Percentiles rank a stretch among this genome's conserved stretches.
Conservation (phyloP, 192 early-diverging fungal species). For the Rhizophagus clarus region DNA sequence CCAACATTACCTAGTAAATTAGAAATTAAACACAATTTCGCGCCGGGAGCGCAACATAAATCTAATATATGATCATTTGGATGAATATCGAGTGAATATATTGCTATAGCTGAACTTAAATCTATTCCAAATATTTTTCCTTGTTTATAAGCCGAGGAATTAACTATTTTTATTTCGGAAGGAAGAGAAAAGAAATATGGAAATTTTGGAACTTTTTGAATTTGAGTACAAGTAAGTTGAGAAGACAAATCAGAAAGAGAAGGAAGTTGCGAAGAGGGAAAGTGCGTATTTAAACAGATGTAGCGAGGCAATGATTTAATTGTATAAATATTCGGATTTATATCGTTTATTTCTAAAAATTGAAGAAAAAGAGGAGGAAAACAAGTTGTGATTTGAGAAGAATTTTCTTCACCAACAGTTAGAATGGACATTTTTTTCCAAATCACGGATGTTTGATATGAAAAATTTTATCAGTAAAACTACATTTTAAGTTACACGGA, state of each 20-base stretch:
- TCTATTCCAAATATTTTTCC: slow-evolving; percentile 67
- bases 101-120: slow-evolving; percentile 84
- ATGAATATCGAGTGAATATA: slow-evolving; percentile 70
- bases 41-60: slow-evolving; percentile 86
- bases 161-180: not conserved
- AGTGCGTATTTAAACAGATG: slow-evolving; percentile 64
- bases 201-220: not conserved
- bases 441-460: too few species aligned
- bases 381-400: not conserved
- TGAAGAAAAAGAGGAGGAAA: slow-evolving; percentile 65
- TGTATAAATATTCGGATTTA: slow-evolving; percentile 66
- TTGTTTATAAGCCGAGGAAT: slow-evolving; percentile 41
- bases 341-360: slow-evolving; percentile 73
- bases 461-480: too few species aligned
- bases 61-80: slow-evolving; percentile 87
- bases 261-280: slow-evolving; percentile 36
- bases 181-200: not conserved
- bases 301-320: slow-evolving; percentile 69
- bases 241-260: slow-evolving; percentile 44
- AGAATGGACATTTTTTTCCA: not conserved
- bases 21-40: slow-evolving; percentile 82
- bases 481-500: too few species aligned
- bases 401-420: not conserved
- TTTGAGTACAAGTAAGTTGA: slow-evolving; percentile 39
- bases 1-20: slow-evolving; percentile 65